These are phyloP conservation scores for Ploettnerulaceae sp. DNA, from an alignment of 2,329 filamentous ascomycete species.

Conservation along the genomic window DNA sequence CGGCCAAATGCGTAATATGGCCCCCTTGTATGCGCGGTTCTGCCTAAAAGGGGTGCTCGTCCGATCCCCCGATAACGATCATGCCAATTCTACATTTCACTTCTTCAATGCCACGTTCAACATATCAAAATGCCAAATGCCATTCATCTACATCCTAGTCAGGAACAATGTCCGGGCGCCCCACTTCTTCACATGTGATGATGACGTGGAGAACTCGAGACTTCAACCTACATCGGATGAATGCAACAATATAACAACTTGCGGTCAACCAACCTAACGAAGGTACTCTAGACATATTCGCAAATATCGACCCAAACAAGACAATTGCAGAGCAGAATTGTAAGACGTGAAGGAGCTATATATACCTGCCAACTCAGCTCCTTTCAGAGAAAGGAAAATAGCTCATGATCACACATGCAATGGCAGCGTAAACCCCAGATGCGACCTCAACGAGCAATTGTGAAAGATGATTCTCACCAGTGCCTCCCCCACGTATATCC, in stretches of 20 bases:
- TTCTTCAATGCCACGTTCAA: constrained; percentile 1
- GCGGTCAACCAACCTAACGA: neutral
- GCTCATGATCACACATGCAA: too few relatives aligned
- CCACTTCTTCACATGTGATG: constrained; percentile 7
- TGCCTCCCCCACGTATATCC: constrained; percentile 28
- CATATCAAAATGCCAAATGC: neutral
- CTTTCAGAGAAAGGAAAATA: too few relatives aligned
- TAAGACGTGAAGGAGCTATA: too few relatives aligned
- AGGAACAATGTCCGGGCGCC: neutral
- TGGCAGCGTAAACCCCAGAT: too few relatives aligned
- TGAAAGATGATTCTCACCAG: neutral
- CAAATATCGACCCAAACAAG: neutral
- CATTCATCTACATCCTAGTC: neutral
- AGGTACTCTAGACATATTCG: neutral
- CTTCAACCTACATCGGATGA: neutral
- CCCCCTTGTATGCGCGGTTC: too few relatives aligned
- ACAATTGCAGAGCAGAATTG: too few relatives aligned
- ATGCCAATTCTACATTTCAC: neutral
- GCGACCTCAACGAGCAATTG: too few relatives aligned
- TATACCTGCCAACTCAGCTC: too few relatives aligned
- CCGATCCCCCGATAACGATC: too few relatives aligned
- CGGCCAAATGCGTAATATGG: too few relatives aligned
- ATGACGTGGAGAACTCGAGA: constrained; percentile 9
- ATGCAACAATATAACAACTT: neutral
- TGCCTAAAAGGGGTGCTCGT: too few relatives aligned